Evolutionary conservation across 139 green algal species (phyloP), one percentile per base, ranked within the genome.

Genomic region (Volvox africanus): DNA sequence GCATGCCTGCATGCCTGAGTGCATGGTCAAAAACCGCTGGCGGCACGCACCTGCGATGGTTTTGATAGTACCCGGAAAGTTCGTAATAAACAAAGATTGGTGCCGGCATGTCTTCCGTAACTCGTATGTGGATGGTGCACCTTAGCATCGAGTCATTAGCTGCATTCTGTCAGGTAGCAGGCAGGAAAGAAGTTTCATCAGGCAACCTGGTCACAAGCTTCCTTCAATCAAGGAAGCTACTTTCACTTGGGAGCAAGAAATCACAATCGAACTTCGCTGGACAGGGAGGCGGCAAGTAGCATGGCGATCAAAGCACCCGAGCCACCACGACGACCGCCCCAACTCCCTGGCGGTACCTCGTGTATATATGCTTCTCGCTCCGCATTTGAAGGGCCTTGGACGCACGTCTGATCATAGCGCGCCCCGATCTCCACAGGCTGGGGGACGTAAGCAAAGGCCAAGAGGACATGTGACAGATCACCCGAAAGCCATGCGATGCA

Each of bases 71-170:
- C 61, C 95, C 96, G 16, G 95, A 92, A 33, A 99, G 86, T 93
- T 99, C 94, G 82, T 99, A 99, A 89, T 98, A 99, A 37, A 99
- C 82, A 80, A 97, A 99, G 0, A 99, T 91, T 6, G 96, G 96
- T 0, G 88, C 82, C 0, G n/a, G n/a, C 96, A 97, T 97, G 76
- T 93, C 44, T 16, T 92, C 78, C 0, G 84, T 62, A 9, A 97
- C 71, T 21, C 28, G 93, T 3, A 97, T 13, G 9, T 55, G 94
- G 32, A 97, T 65, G 5, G 28, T 93, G 88, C 96, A 98, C 0
- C 44, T 16, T 24, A 95, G 71, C 2, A 55, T 62, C 6, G 30
- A 90, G 12, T 80, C 77, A 20, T 92, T 93, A 28, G 80, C 82
- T 0, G 68, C 86, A 50, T 93, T 76, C 94, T 91, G 87, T 28